These are phyloP conservation scores for Capsella rubella DNA, from an alignment of 441 rosid species.

Conservation along the genomic window DNA sequence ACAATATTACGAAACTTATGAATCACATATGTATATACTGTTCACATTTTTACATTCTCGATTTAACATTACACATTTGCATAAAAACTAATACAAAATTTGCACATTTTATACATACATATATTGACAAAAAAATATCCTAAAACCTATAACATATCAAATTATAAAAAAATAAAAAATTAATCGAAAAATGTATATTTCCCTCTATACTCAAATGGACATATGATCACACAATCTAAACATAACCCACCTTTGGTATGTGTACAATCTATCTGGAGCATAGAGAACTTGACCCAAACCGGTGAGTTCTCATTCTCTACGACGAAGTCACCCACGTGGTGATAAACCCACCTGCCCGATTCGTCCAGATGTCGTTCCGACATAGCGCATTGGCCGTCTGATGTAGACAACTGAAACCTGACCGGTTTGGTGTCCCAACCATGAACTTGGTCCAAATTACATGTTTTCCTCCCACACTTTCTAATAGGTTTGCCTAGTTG, in stretches of 20 bases:
- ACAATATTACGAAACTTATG: not conserved
- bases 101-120: not conserved
- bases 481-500: conserved; percentile 67
- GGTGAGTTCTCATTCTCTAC: conserved; percentile 43
- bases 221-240: conserved; percentile 54
- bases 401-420: conserved; percentile 72
- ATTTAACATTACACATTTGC: not conserved
- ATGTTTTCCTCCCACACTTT: conserved; percentile 65
- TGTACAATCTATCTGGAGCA: conserved; percentile 90
- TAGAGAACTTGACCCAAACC: conserved; percentile 67
- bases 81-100: no score
- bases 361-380: conserved; percentile 59
- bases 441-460: conserved; percentile 69
- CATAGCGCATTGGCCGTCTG: conserved; percentile 61
- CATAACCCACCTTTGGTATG: conserved; percentile 86
- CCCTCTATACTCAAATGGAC: conserved; percentile 46
- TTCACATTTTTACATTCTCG: not conserved
- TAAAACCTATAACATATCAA: conserved; percentile 10
- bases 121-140: conserved; percentile 4
- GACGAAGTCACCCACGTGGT: conserved; percentile 64
- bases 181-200: conserved; percentile 7
- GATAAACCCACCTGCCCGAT: conserved; percentile 66
- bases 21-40: not conserved
- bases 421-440: conserved; percentile 89
- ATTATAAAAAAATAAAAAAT: not conserved